Conservation (phyloP, 2,329 filamentous ascomycete species). For the Fusarium virguliforme region DNA sequence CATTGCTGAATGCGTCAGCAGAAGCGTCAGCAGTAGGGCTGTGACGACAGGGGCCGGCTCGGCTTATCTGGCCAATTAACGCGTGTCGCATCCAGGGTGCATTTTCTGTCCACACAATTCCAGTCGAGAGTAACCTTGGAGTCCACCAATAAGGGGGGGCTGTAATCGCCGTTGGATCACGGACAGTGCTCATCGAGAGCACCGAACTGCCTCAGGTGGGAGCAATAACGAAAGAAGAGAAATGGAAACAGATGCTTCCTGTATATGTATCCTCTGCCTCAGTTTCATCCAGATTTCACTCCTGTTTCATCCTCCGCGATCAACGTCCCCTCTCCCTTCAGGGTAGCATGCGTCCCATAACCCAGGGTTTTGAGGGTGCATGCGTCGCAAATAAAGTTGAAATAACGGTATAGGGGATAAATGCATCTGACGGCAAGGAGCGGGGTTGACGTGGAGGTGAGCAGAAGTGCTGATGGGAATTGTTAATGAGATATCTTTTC, state of each 20-base stretch:
- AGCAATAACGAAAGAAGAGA: background rate
- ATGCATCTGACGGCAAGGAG: background rate
- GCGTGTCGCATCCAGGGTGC: constrained; percentile 3
- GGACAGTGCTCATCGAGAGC: background rate
- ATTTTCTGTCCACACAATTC: background rate
- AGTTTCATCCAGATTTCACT: constrained; percentile 6
- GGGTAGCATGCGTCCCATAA: constrained; percentile 6
- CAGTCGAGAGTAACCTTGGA: background rate
- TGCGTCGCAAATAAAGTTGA: constrained; percentile 7
- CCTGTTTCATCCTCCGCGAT: constrained; percentile 2
- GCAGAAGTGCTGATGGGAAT: background rate
- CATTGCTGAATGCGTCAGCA: background rate
- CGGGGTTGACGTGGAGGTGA: background rate
- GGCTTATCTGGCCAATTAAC: constrained; percentile 6
- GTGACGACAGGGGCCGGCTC: background rate
- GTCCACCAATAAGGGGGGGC: background rate
- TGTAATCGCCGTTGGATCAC: background rate
- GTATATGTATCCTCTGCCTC: background rate
- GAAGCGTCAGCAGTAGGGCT: constrained; percentile 12
- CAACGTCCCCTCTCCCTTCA: background rate
- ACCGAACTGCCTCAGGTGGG: background rate
- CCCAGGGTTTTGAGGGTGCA: background rate
- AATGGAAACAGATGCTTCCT: background rate
- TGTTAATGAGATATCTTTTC: background rate
- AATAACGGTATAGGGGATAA: constrained; percentile 6